Evolutionary conservation across 2,329 filamentous ascomycete species (phyloP).

Genomic region (Chlorencoelia australis): DNA sequence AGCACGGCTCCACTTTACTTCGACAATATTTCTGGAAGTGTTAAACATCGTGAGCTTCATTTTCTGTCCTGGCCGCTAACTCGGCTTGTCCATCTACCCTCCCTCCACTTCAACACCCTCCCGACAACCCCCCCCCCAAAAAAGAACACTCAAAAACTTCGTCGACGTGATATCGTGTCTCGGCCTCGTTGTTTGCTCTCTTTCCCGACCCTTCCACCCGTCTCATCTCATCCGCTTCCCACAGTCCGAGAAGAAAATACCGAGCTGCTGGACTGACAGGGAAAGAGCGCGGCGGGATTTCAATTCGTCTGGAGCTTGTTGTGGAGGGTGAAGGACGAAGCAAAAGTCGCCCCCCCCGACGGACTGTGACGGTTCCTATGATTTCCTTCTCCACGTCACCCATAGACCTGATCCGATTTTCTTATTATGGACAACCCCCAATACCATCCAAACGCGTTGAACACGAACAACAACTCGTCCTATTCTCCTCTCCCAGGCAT

Average conservation of each 20-base stretch:
- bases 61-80: too few relatives aligned
- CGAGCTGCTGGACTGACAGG: too few relatives aligned
- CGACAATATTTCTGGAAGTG: conserved; percentile 6
- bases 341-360: not conserved
- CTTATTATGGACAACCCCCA: conserved; percentile 21
- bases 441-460: conserved; percentile 24
- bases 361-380: conserved; percentile 1
- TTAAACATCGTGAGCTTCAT: conserved; percentile 8
- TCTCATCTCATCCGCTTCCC: not conserved
- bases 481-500: conserved; percentile 24
- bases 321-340: not conserved
- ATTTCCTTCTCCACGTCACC: conserved; percentile 1
- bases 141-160: too few relatives aligned
- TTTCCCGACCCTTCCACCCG: not conserved
- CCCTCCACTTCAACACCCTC: too few relatives aligned
- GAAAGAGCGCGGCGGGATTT: not conserved
- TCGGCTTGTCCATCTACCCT: too few relatives aligned
- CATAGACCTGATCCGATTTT: conserved; percentile 1
- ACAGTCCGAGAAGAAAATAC: too few relatives aligned
- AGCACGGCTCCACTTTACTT: conserved; percentile 7
- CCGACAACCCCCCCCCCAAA: too few relatives aligned
- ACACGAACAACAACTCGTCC: conserved; percentile 18
- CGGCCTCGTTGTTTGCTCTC: too few relatives aligned
- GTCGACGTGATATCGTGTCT: too few relatives aligned
- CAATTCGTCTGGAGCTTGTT: conserved; percentile 1